phyloP scores from a whole-genome alignment of 2,329 filamentous ascomycete genomes.

The Claviceps cyperi region DNA sequence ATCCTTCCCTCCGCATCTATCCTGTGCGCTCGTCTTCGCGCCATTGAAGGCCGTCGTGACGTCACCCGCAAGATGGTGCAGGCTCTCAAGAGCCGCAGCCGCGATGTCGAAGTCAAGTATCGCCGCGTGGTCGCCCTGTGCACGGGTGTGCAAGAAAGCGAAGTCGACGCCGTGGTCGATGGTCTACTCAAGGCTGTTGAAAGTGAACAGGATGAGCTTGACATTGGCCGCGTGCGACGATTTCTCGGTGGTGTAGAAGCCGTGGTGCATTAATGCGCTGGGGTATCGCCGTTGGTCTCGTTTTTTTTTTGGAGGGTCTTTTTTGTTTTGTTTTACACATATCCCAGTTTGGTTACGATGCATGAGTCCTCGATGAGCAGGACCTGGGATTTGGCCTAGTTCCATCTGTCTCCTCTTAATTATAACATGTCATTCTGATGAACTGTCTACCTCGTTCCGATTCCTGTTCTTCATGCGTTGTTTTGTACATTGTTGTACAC shows the following conservation, averaged over 20 bases:
- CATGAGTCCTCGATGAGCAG: too few relatives aligned
- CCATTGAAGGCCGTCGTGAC: conserved; percentile 55
- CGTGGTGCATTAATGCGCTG: conserved; percentile 24
- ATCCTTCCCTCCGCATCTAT: conserved; percentile 44
- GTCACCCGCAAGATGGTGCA: conserved; percentile 53
- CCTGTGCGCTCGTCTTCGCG: conserved; percentile 53
- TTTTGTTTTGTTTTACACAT: too few relatives aligned
- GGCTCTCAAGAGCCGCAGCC: conserved; percentile 62
- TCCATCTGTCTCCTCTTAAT: too few relatives aligned
- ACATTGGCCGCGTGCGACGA: conserved; percentile 61
- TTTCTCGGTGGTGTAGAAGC: conserved; percentile 70
- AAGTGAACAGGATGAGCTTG: conserved; percentile 64
- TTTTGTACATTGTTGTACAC: too few relatives aligned
- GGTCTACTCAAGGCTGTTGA: conserved; percentile 76
- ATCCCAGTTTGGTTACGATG: too few relatives aligned
- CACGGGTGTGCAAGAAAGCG: conserved; percentile 60
- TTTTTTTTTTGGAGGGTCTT: too few relatives aligned
- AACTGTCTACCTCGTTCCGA: too few relatives aligned
- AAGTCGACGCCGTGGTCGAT: conserved; percentile 70
- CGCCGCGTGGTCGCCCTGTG: conserved; percentile 77
- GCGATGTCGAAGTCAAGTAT: conserved; percentile 77
- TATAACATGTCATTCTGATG: too few relatives aligned
- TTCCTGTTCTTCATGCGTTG: too few relatives aligned
- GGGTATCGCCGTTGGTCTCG: too few relatives aligned
- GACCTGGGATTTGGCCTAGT: too few relatives aligned